Base-by-base conservation (phyloP, 164 flowering plant species). In the Chimonanthus praecox region DNA sequence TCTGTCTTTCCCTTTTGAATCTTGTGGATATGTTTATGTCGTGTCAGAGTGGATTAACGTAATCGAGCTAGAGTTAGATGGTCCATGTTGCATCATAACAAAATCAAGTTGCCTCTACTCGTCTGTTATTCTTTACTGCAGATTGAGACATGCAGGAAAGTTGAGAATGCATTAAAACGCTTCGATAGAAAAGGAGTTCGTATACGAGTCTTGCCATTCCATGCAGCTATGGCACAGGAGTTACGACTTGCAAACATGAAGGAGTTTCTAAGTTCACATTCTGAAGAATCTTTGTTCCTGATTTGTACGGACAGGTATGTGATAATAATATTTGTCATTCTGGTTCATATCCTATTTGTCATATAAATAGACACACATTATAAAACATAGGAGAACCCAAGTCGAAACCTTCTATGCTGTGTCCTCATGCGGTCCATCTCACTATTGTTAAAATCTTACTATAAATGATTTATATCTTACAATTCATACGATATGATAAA, bases 71-170 rank as follows among this genome's bases (percentile, higher is more conserved):
- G 33, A 33, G 33, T 33, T 33, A 33, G 33, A 33, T 33, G 33
- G 33, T 33, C 33, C 33, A 33, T 33, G 33, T 33, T 33, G 33
- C 33, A 33, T 33, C 33, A 43, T 10, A 16, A 46, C 1, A 51
- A 51, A 51, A 51, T 51, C 9, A 43, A 6, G 33, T 10, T 68
- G 51, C n/a, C 33, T 47, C 3, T 47, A n/a, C 33, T 69, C 1
- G 5, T 49, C 49, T 61, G 33, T 46, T 58, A 66, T 45, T n/a
- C n/a, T 74, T 61, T 13, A 64, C 20, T 47, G 64, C 86, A 96
- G 99, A 96, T 96, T 64, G 99, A 96, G 79, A 92, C 98, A 8
- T 96, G 99, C 78, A 85, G 99, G 81, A 88, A 89, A 83, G 95
- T 96, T 61, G 99, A 96, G 81, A 96, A 96, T 80, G 77, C 78